These are phyloP conservation scores for Suhomyces wounanorum DNA, from an alignment of 1,139 yeast genomes.

Conservation along the genomic window DNA sequence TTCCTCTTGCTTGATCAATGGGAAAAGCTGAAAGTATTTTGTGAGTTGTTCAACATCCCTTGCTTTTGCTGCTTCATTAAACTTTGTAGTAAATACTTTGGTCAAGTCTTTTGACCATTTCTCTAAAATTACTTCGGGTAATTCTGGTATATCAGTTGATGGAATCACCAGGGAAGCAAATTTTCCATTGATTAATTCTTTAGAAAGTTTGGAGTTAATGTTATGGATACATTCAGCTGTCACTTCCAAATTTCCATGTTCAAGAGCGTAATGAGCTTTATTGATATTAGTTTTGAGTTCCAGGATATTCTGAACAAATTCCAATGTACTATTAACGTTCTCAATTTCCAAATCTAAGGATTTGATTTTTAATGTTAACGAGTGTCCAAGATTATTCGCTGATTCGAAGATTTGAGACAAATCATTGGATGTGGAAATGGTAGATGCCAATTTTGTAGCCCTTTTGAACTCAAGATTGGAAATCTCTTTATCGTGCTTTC, in stretches of 20 bases:
- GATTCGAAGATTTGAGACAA: slow-evolving; percentile 53
- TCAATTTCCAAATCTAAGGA: slow-evolving; percentile 70
- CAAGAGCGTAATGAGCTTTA: slow-evolving; percentile 69
- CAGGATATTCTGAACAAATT: slow-evolving; percentile 67
- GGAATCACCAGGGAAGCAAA: slow-evolving; percentile 89
- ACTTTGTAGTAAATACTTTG: slow-evolving; percentile 58
- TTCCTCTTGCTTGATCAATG: slow-evolving; percentile 72
- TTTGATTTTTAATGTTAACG: slow-evolving; percentile 69
- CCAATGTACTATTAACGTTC: slow-evolving; percentile 63
- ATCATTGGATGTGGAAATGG: slow-evolving; percentile 44
- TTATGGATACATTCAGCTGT: slow-evolving; percentile 67
- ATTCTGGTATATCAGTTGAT: slow-evolving; percentile 82
- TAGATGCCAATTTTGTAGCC: slow-evolving; percentile 36
- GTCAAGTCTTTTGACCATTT: slow-evolving; percentile 64
- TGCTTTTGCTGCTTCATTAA: slow-evolving; percentile 65
- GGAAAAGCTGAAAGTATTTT: slow-evolving; percentile 80
- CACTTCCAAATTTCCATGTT: slow-evolving; percentile 65
- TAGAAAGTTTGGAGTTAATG: slow-evolving; percentile 55
- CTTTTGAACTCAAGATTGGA: slow-evolving; percentile 40
- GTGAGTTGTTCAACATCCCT: slow-evolving; percentile 74
- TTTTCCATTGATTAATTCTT: slow-evolving; percentile 55
- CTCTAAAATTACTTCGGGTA: slow-evolving; percentile 59
- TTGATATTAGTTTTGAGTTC: slow-evolving; percentile 62
- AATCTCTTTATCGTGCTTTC: slow-evolving; percentile 39
- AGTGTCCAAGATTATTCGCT: slow-evolving; percentile 67